phyloP scores from a whole-genome alignment of 345 rosid genomes.

The Citrus maxima region DNA sequence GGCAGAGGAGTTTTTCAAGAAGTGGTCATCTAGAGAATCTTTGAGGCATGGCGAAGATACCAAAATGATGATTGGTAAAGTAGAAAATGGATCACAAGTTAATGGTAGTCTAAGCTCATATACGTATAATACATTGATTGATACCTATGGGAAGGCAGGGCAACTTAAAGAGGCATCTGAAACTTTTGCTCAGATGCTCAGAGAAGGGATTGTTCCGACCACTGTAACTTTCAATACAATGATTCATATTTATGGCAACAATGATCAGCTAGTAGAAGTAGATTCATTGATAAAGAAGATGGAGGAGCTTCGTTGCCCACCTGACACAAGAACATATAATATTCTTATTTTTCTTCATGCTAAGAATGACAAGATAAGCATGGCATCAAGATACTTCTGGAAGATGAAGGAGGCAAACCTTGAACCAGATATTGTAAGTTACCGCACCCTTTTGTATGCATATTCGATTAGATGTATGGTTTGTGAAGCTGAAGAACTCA shows the following conservation, averaged over 20 bases:
- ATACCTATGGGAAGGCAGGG: conserved; percentile 83
- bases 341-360: conserved; percentile 77
- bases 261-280: conserved; percentile 63
- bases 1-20: conserved; percentile 76
- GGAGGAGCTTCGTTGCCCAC: conserved; percentile 64
- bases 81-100: conserved; percentile 13
- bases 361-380: conserved; percentile 54
- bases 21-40: conserved; percentile 56
- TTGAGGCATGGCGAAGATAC: conserved; percentile 22
- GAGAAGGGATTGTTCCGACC: conserved; percentile 67
- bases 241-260: conserved; percentile 80
- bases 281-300: conserved; percentile 61
- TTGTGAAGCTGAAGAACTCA: conserved; percentile 60
- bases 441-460: conserved; percentile 79
- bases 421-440: conserved; percentile 79
- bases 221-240: conserved; percentile 85
- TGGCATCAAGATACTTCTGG: conserved; percentile 50
- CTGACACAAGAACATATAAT: conserved; percentile 87
- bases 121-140: conserved; percentile 79
- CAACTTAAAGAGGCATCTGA: conserved; percentile 66
- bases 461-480: conserved; percentile 81
- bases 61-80: conserved; percentile 10
- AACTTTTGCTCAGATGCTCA: conserved; percentile 61
- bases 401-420: conserved; percentile 65
- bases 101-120: conserved; percentile 54